Evolutionary conservation across 2,329 filamentous ascomycete species (phyloP), one percentile per base, ranked within the genome.

Genomic region (Pezizomycotina sp.): DNA sequence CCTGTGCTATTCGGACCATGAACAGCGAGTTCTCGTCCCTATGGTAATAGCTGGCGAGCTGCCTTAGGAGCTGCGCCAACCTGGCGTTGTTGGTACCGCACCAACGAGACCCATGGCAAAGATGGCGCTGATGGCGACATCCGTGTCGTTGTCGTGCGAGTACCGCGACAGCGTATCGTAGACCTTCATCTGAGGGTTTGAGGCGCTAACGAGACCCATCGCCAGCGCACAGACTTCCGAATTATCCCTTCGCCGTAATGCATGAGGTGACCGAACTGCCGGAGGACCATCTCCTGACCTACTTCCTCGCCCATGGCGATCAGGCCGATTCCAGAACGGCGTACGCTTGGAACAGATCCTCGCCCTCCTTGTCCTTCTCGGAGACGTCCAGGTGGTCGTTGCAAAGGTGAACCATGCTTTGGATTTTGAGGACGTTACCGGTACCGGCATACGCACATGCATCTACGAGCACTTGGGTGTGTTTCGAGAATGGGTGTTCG

Each of bases 171-270:
- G 66, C 1, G 89, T 98, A 58, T 98, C 89, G 63, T 98, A 98
- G 30, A 98, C 80, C 67, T 95, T 98, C 86, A 98, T 98, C 58
- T 98, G 91, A 7, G 89, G 89, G 62, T 98, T 98, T 62, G 83
- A 93, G 8, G 91, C 82, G 60, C 81, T 92, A 55, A 98, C 77
- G 36, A 98, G 69, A 53, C 84, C 91, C 82, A 98, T 91, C 16
- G 89, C 89, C 36, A 98, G 67, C 22, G 89, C 19, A 98, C 89
- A 13, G 84, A 86, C 55, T 89, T 89, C 45, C 89, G 78, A 52
- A 98, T 98, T 56, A 98, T 95, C 55, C 84, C 69, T 58, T 93
- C 86, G 47, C 91, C 89, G 53, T 98, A 98, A 62, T 98, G 89
- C 89, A 98, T 98, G 43, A 98, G 67, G 58, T 98, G 89, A 31